Evolutionary conservation across 164 flowering plant species (phyloP), one percentile per base, ranked within the genome.

Genomic region (Magnolia officinalis): DNA sequence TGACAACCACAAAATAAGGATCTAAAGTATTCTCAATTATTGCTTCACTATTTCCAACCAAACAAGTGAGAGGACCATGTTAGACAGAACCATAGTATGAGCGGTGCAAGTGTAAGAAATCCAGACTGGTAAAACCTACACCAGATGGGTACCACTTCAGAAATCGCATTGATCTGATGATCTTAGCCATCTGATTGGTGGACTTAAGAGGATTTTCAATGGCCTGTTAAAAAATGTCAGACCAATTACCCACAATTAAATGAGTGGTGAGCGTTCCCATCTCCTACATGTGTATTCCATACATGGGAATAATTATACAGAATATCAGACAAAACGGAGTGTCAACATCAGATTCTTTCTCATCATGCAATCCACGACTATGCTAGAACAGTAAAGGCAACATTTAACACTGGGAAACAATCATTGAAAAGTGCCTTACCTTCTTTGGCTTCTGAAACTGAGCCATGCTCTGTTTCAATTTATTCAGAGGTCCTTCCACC

Each of bases 391-490:
- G 2, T 13, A 19, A 31, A 59, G 18, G 67, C 55, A 65, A 71
- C 63, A 24, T 68, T 61, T 8, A 26, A 11, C 73, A 76, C 49
- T 31, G 50, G 1, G 20, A 72, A 50, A 63, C 18, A 74, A 64
- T 23, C 67, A 26, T 74, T 26, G 8, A 65, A 67, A 45, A n/a
- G 3, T 72, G 68, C 8, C 29, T 20, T 84, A 96, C 99, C 97
- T 93, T 96, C 81, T 94, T 96, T 20, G 98, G 99, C 86, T 96
- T 96, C 79, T 94, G 99, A 84, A 96, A 96, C 74, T 96, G 99
- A 76, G 94, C 98, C 99, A 96, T 96, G 79, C 99, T 96, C 85
- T 96, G 99, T 84, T 96, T 96, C 88, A 96, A 79, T 82, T 96
- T 96, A 83, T 89, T 96, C 52, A 96, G 82, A 71, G 99, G 99